phyloP scores from a whole-genome alignment of 2,329 filamentous ascomycete species.

The Teratosphaeria viscida region DNA sequence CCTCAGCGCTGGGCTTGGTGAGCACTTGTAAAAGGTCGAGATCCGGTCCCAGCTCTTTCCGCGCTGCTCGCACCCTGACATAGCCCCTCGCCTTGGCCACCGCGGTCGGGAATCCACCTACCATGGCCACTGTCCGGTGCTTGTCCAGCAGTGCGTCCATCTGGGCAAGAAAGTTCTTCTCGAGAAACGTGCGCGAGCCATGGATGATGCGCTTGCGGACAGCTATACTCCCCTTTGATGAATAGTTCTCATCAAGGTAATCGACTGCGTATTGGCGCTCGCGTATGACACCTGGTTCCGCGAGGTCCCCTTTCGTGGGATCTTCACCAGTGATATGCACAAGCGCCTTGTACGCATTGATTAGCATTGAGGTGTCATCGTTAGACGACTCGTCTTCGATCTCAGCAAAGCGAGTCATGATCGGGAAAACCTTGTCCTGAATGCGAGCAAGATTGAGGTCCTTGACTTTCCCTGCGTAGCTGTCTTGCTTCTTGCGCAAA shows the following conservation, averaged over 20 bases:
- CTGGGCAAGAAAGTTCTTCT: constrained; percentile 68
- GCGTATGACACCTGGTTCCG: constrained; percentile 54
- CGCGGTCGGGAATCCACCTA: constrained; percentile 79
- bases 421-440: constrained; percentile 55
- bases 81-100: constrained; percentile 89
- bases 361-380: constrained; percentile 50
- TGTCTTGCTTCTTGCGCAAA: constrained; percentile 71
- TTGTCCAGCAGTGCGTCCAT: constrained; percentile 69
- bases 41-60: constrained; percentile 74
- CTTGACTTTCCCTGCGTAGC: constrained; percentile 69
- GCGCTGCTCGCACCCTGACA: constrained; percentile 66
- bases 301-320: constrained; percentile 46
- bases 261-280: constrained; percentile 66
- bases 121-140: constrained; percentile 76
- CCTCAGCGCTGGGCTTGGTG: constrained; percentile 22
- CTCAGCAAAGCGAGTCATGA: constrained; percentile 65
- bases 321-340: constrained; percentile 69
- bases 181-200: constrained; percentile 69
- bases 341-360: constrained; percentile 74
- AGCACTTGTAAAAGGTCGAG: constrained; percentile 64
- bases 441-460: constrained; percentile 65
- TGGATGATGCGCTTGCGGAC: constrained; percentile 71
- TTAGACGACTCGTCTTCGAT: constrained; percentile 63
- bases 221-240: constrained; percentile 51
- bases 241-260: constrained; percentile 66